These are phyloP conservation scores for Pyricularia grisea DNA, from an alignment of 2,329 filamentous ascomycete genomes.

Conservation along the genomic window DNA sequence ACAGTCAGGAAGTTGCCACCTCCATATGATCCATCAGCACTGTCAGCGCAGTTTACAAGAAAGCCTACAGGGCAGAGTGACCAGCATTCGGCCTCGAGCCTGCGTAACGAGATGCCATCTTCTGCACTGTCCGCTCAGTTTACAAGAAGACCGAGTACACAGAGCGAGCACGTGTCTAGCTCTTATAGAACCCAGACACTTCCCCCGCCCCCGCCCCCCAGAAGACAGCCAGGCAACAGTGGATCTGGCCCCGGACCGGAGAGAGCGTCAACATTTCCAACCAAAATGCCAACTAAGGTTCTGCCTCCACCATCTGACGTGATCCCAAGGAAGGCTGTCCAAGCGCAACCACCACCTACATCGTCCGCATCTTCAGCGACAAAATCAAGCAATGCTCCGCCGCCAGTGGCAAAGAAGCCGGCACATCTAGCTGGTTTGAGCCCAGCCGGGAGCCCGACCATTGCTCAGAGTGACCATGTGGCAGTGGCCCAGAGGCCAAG, in stretches of 20 bases:
- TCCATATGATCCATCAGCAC: slow-evolving; percentile 34
- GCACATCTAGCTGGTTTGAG: slow-evolving; percentile 35
- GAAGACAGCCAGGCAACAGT: slow-evolving; percentile 12
- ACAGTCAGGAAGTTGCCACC: slow-evolving; percentile 44
- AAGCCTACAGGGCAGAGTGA: slow-evolving; percentile 20
- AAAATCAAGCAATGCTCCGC: slow-evolving; percentile 35
- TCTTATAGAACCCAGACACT: slow-evolving; percentile 22
- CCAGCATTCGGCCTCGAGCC: slow-evolving; percentile 5
- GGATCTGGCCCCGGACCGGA: slow-evolving; percentile 11
- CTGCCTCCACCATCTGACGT: background rate
- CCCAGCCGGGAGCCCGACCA: slow-evolving; percentile 17
- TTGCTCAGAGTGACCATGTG: slow-evolving; percentile 9
- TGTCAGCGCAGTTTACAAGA: slow-evolving; percentile 37
- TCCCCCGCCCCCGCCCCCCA: slow-evolving; percentile 28
- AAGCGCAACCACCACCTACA: slow-evolving; percentile 11
- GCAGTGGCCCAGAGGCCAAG: slow-evolving; percentile 8
- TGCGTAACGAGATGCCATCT: background rate
- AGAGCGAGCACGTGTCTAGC: background rate
- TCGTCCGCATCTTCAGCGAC: slow-evolving; percentile 21
- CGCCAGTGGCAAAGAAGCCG: slow-evolving; percentile 55
- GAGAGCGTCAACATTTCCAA: slow-evolving; percentile 23
- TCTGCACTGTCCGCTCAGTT: slow-evolving; percentile 7
- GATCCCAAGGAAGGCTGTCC: background rate
- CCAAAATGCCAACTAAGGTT: slow-evolving; percentile 27
- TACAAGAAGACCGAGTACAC: background rate